A percentile compares a stretch with the other conserved stretches of the same genome.
These are phyloP conservation scores for Sideroxylon spinosum DNA, from an alignment of 179 eudicot genomes.

Conservation along the genomic window DNA sequence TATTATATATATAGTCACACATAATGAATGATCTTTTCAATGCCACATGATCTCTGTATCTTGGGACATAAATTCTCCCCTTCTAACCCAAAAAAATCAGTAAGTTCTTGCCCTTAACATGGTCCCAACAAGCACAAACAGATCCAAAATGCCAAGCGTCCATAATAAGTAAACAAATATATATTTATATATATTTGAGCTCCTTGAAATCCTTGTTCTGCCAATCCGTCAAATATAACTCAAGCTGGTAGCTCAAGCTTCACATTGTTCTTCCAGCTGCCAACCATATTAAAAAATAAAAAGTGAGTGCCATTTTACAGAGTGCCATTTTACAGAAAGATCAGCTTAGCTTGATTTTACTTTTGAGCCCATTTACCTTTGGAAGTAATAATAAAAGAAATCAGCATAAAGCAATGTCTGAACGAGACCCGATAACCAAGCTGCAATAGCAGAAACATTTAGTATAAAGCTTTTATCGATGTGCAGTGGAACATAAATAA, in stretches of 20 bases:
- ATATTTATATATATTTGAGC: neutral
- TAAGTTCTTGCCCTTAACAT: neutral
- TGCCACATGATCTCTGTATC: slow-evolving; percentile 13
- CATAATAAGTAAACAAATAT: neutral
- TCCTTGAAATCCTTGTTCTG: neutral
- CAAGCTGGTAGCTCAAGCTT: slow-evolving; percentile 80
- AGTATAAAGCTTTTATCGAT: neutral
- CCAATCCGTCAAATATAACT: neutral
- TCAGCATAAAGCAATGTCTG: slow-evolving; percentile 86
- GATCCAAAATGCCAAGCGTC: neutral
- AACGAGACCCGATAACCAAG: slow-evolving; percentile 76
- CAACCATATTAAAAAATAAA: neutral
- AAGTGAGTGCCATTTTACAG: neutral
- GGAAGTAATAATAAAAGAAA: slow-evolving; percentile 87
- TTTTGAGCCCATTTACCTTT: slow-evolving; percentile 43
- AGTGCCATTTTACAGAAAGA: neutral
- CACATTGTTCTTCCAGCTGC: slow-evolving; percentile 89
- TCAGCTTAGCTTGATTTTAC: neutral
- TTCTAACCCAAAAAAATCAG: neutral
- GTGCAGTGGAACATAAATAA: neutral
- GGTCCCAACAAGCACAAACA: neutral
- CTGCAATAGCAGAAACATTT: slow-evolving; percentile 39
- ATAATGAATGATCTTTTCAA: neutral
- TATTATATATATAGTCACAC: no score
- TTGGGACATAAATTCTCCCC: neutral